Percentiles rank a stretch among this genome's conserved stretches.
Conservation (phyloP, 192 early-diverging fungal genomes). For the Coemansia sp. region DNA sequence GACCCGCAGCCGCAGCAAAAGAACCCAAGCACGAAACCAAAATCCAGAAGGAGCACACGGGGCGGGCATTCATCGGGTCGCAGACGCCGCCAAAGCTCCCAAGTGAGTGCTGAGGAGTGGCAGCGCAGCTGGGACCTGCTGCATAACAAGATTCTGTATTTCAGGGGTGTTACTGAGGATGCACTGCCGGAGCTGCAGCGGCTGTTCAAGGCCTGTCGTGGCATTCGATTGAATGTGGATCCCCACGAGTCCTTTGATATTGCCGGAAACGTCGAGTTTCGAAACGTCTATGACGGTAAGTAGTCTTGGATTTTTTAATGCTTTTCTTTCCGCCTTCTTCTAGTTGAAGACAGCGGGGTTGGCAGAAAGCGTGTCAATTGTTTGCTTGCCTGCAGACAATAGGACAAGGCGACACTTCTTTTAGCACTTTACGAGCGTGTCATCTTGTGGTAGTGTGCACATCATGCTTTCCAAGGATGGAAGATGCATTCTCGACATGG, state of each 20-base stretch:
- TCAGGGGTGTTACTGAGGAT: constrained; percentile 46
- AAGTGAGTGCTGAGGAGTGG: constrained; percentile 28
- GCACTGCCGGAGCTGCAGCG: constrained; percentile 47
- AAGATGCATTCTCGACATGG: no score
- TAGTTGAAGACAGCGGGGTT: neutral
- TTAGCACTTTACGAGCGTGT: no score
- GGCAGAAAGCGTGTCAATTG: neutral
- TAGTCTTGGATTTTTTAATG: constrained; percentile 4
- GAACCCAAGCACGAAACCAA: neutral
- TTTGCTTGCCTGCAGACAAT: no score
- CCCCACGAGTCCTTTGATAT: constrained; percentile 34
- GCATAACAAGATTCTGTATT: constrained; percentile 42
- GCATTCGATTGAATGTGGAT: constrained; percentile 51
- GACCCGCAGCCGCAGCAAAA: constrained; percentile 30
- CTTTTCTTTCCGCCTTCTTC: neutral
- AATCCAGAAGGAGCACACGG: neutral
- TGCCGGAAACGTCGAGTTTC: constrained; percentile 52
- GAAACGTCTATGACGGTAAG: constrained; percentile 52
- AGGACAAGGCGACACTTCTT: no score
- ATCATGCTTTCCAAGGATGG: no score
- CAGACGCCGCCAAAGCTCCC: neutral
- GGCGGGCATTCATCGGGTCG: neutral
- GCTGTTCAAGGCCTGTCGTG: constrained; percentile 49
- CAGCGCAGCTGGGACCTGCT: constrained; percentile 34
- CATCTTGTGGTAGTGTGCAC: no score